phyloP scores from a whole-genome alignment of 108 stramenopile genomes.

The Cylindrotheca closterium region DNA sequence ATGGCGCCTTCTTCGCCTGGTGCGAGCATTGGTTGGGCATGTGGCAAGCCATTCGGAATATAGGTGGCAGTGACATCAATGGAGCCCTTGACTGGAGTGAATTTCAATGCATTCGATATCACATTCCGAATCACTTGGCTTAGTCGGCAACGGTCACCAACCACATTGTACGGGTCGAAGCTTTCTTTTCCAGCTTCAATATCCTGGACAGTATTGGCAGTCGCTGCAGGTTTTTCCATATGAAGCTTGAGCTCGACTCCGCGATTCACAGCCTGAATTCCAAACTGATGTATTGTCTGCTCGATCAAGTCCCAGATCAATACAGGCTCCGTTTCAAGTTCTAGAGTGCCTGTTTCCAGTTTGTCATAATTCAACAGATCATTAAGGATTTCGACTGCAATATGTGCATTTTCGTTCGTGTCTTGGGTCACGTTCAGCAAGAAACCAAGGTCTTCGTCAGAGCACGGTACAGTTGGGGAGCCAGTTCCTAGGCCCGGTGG shows the following conservation, averaged over 20 bases:
- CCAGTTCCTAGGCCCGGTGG: background rate
- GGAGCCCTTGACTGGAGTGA: constrained; percentile 27
- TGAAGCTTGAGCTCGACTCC: background rate
- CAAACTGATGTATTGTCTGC: constrained; percentile 22
- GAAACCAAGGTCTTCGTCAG: background rate
- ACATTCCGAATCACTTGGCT: constrained; percentile 52
- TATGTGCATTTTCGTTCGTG: constrained; percentile 22
- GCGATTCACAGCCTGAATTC: constrained; percentile 14
- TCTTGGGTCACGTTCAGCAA: constrained; percentile 17
- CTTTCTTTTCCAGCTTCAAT: background rate
- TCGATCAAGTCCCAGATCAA: constrained; percentile 15
- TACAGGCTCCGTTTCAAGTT: constrained; percentile 16
- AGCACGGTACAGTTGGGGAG: background rate
- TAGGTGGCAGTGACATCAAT: constrained; percentile 11
- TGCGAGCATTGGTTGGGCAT: too few species aligned
- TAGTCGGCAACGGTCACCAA: constrained; percentile 44
- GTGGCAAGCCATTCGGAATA: background rate
- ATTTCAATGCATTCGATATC: constrained; percentile 62
- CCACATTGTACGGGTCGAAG: constrained; percentile 9
- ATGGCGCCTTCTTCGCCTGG: too few species aligned
- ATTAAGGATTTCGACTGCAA: constrained; percentile 29
- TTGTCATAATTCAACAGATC: constrained; percentile 48
- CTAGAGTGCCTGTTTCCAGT: constrained; percentile 26
- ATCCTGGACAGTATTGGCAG: background rate
- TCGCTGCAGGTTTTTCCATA: background rate